Base-by-base conservation (phyloP, 768 basidiomycete species). In the Lyophyllum decastes region DNA sequence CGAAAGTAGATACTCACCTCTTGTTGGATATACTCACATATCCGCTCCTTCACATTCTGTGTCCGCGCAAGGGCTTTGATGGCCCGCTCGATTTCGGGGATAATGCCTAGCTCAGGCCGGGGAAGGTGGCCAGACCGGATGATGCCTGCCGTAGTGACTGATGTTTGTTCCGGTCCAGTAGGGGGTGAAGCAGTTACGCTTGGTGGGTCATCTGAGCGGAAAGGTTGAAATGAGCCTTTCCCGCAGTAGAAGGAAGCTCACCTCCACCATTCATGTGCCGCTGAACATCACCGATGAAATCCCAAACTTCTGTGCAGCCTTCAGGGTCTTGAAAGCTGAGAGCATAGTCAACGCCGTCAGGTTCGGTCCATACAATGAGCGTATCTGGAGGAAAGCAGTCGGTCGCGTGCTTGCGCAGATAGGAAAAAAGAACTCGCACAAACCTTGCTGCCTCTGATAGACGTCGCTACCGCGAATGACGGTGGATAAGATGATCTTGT, bases 291-390 rank as follows among this genome's bases (percentile, higher is more conserved):
- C 83, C 76, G 64, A 99, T 96, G 71, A 98, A 99, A 66, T 90
- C 91, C 96, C 97, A 99, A 49, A 98, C 92, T 76, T 98, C 95
- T 30, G 87, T 82, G 64, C 96, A 99, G 27, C 95, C 97, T 60
- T 94, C 92, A 0, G 92, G 85, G 65, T 98, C 96, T 68, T 98
- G 96, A 65, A 99, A 99, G 65, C 94, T 96, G 52, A 99, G 79
- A 2, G 96, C 96, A 69, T 97, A 95, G 72, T 99, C 97, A 35
- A 90, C 86, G 26, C 93, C 92, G 61, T 92, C 89, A 1, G 93
- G 91, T 70, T 98, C 96, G 3, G 96, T 98, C 97, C 97, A 99
- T 19, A 98, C 96, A 64, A 99, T 98, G 48, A 99, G 82, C 12
- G 97, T 99, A 68, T 98, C 96, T 95, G 73, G 27, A 22, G 27